Percentiles rank a stretch among this genome's conserved stretches.
phyloP scores from a whole-genome alignment of 208 protist genomes.

The Sergeia podlipaevii region DNA sequence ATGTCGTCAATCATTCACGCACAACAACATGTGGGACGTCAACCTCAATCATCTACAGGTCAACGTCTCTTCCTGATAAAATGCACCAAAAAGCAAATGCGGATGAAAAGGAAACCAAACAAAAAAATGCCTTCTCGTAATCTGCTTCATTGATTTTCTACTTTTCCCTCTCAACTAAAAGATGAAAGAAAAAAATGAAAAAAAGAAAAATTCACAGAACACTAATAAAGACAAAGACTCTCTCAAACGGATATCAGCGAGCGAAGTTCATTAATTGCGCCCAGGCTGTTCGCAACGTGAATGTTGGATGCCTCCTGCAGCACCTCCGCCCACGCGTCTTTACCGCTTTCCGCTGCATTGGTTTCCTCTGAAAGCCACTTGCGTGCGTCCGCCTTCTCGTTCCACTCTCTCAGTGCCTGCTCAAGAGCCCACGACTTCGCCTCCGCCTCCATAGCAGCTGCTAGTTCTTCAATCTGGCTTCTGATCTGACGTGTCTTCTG shows the following conservation, averaged over 20 bases:
- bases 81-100: too few species aligned
- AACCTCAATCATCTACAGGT: too few species aligned
- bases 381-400: constrained; percentile 50
- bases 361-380: constrained; percentile 60
- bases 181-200: neutral
- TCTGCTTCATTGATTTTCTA: too few species aligned
- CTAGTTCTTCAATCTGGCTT: constrained; percentile 40
- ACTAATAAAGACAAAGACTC: neutral
- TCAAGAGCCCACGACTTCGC: constrained; percentile 79
- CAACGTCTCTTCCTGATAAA: too few species aligned
- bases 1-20: too few species aligned
- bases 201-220: neutral
- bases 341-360: constrained; percentile 43
- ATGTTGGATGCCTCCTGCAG: constrained; percentile 60
- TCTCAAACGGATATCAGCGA: constrained; percentile 15
- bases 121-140: too few species aligned
- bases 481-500: constrained; percentile 34
- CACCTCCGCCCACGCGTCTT: constrained; percentile 62
- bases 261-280: constrained; percentile 37
- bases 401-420: constrained; percentile 61
- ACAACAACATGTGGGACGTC: too few species aligned
- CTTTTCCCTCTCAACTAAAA: neutral
- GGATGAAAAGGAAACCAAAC: too few species aligned
- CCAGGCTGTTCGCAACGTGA: constrained; percentile 36
- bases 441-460: constrained; percentile 49